These are phyloP conservation scores for Botrytis deweyae DNA, from an alignment of 2,329 filamentous ascomycete species.

Conservation along the genomic window DNA sequence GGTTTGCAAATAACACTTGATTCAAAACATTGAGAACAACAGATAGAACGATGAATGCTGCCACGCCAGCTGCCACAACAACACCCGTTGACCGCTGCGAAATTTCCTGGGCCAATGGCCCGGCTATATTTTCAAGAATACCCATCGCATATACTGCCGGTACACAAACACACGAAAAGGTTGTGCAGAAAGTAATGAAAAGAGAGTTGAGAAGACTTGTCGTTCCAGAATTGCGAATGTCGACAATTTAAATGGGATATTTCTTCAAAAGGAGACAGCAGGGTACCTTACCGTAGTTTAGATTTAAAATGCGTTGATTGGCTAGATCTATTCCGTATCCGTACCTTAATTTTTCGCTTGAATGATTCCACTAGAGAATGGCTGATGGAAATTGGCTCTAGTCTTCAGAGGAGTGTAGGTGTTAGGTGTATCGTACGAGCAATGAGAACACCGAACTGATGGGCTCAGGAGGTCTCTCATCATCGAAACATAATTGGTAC, in stretches of 20 bases:
- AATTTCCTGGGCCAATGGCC: conserved; percentile 34
- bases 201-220: conserved; percentile 2
- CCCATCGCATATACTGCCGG: conserved; percentile 32
- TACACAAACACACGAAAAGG: conserved; percentile 17
- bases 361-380: background rate
- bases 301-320: conserved; percentile 18
- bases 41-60: conserved; percentile 49
- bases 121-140: conserved; percentile 35
- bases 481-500: conserved; percentile 1
- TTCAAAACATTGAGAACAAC: conserved; percentile 76
- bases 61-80: conserved; percentile 34
- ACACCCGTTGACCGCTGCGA: conserved; percentile 35
- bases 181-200: background rate
- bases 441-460: background rate
- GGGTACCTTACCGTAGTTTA: background rate
- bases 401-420: background rate
- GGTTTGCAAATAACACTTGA: conserved; percentile 79
- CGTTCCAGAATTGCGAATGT: background rate
- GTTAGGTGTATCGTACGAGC: conserved; percentile 10
- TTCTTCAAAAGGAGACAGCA: conserved; percentile 18
- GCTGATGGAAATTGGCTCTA: conserved; percentile 5
- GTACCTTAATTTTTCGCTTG: conserved; percentile 16
- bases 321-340: conserved; percentile 8
- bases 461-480: background rate
- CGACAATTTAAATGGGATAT: conserved; percentile 22